Percentiles rank a stretch among this genome's conserved stretches.
Conservation (phyloP, 805 yeast species). For the Ogataea nonfermentans region DNA sequence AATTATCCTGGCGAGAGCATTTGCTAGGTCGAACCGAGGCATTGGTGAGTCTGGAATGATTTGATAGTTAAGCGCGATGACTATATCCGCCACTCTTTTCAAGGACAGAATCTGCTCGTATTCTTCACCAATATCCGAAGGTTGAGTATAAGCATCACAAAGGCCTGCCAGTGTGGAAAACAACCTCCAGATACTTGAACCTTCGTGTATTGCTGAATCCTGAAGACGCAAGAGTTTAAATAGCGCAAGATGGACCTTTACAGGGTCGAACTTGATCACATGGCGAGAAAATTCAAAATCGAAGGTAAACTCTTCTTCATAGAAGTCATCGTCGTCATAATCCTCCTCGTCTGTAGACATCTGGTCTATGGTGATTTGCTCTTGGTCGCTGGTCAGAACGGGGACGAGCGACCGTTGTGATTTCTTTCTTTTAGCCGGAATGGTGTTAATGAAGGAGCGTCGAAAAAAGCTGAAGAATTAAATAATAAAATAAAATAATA, state of each 20-base stretch:
- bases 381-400: not conserved
- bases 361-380: not conserved
- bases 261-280: constrained; percentile 25
- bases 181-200: constrained; percentile 20
- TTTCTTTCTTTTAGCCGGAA: constrained; percentile 12
- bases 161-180: constrained; percentile 36
- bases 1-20: constrained; percentile 36
- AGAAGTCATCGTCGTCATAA: constrained; percentile 17
- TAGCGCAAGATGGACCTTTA: constrained; percentile 33
- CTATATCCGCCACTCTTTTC: constrained; percentile 51
- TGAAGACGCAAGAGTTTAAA: constrained; percentile 27
- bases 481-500: constrained; percentile 1
- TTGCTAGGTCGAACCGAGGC: constrained; percentile 37
- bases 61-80: constrained; percentile 41
- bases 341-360: constrained; percentile 7
- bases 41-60: constrained; percentile 12
- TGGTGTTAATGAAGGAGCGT: constrained; percentile 1
- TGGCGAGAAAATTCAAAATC: constrained; percentile 25
- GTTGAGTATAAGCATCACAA: constrained; percentile 68
- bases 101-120: constrained; percentile 51
- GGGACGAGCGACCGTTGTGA: constrained; percentile 3
- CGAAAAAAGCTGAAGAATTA: constrained; percentile 1
- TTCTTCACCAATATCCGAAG: constrained; percentile 53
- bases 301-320: constrained; percentile 32
- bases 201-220: constrained; percentile 12